These are phyloP conservation scores for Pittosporum tobira DNA, from an alignment of 129 eudicot genomes.

Conservation along the genomic window DNA sequence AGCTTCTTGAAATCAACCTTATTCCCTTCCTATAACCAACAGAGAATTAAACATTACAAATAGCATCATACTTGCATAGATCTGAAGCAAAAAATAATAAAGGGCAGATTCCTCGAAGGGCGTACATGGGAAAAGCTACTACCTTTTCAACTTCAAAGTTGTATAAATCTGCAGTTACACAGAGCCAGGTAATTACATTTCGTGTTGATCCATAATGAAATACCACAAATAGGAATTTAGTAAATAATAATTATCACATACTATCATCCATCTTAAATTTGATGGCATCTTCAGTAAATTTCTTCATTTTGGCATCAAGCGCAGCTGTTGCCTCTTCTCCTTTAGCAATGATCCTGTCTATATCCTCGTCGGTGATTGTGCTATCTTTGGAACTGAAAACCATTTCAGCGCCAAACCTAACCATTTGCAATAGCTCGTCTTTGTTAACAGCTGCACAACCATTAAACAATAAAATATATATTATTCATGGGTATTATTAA, in stretches of 20 bases:
- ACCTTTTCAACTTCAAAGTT: conserved; percentile 93
- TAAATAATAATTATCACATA: conserved; percentile 23
- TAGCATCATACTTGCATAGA: background rate
- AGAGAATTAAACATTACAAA: conserved; percentile 2
- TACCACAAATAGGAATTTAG: background rate
- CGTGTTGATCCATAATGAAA: background rate
- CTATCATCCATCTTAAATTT: conserved; percentile 96
- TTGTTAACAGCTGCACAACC: conserved; percentile 54
- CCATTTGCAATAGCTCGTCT: conserved; percentile 70
- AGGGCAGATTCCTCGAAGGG: background rate
- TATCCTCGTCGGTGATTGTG: conserved; percentile 85
- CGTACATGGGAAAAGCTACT: background rate
- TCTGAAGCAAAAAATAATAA: background rate
- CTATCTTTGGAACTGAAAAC: conserved; percentile 71
- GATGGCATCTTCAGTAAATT: conserved; percentile 94
- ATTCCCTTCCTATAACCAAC: conserved; percentile 51
- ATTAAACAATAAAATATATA: background rate
- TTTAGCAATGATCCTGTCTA: conserved; percentile 63
- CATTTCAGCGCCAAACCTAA: conserved; percentile 69
- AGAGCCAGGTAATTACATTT: conserved; percentile 15
- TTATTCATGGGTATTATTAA: background rate
- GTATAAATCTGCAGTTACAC: conserved; percentile 89
- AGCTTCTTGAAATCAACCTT: conserved; percentile 91
- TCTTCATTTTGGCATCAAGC: conserved; percentile 98
- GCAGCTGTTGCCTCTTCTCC: conserved; percentile 98